Percentiles rank a stretch among this genome's conserved stretches.
phyloP scores from a whole-genome alignment of 768 basidiomycete species.

The Leucosporidium creatinivorum region DNA sequence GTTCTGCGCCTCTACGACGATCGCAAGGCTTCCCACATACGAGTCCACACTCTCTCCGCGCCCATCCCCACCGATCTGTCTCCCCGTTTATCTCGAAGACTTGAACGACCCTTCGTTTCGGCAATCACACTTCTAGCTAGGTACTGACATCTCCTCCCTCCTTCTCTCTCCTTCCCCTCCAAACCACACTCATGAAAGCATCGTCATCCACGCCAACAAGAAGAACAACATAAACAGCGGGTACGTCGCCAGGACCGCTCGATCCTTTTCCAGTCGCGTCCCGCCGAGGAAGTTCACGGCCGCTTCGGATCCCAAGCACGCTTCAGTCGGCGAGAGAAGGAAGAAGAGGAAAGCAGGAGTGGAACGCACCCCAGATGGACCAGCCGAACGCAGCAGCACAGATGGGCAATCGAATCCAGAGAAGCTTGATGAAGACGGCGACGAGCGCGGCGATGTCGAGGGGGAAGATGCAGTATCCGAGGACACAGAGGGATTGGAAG shows the following conservation, averaged over 20 bases:
- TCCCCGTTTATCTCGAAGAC: too few species aligned
- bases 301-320: constrained; percentile 51
- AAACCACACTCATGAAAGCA: constrained; percentile 29
- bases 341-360: too few species aligned
- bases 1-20: too few species aligned
- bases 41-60: too few species aligned
- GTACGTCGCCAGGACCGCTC: constrained; percentile 87
- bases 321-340: too few species aligned
- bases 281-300: constrained; percentile 93
- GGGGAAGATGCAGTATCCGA: constrained; percentile 93
- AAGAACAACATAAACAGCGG: constrained; percentile 50
- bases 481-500: constrained; percentile 89
- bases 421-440: constrained; percentile 70
- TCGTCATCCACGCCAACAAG: constrained; percentile 37
- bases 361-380: constrained; percentile 90
- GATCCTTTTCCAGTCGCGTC: constrained; percentile 72
- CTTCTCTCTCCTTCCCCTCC: too few species aligned
- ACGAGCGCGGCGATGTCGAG: constrained; percentile 83
- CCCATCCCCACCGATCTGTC: too few species aligned
- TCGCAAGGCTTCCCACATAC: too few species aligned
- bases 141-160: too few species aligned
- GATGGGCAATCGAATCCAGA: constrained; percentile 80
- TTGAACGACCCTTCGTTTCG: too few species aligned
- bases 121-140: too few species aligned
- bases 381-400: constrained; percentile 84